Base-by-base conservation (phyloP, 116 monocot genomes). In the Posidonia oceanica region DNA sequence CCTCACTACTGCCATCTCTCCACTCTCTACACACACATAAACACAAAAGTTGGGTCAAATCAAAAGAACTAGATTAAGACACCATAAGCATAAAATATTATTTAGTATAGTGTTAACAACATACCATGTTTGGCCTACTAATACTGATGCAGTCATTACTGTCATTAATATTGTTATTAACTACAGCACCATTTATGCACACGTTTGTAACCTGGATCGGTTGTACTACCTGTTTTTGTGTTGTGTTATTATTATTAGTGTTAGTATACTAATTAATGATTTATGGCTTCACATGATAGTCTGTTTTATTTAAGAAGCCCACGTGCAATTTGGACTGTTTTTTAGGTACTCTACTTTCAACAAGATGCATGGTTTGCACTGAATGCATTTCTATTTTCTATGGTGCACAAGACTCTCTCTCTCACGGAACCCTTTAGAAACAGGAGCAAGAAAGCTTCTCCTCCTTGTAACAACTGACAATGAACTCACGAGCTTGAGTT, bases 91-190 rank as follows among this genome's bases (percentile, higher is more conserved):
- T 20, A 20, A n/a, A 57, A n/a, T 57, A 57, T 56, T 5, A n/a
- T n/a, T 14, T 21, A 62, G 62, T 14, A 62, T 38, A 21, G 14
- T 29, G 22, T 36, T 29, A 22, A 62, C 21, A 36, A 37, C 62
- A 62, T 62, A 62, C 36, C 62, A 62, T 62, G 62, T 62, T 36
- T 62, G 36, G 21, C 37, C 62, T 22, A 62, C 62, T 62, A 62
- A 36, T 62, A 36, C 62, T 62, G n/a, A 7, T 36, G 14, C 62
- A 6, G 17, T 56, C 55, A 56, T 56, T 56, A 56, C 17, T 56
- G 55, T 57, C 20, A 5, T 57, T 57, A 57, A 57, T 57, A 20
- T 29, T 29, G 29, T 29, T 29, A 29, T 29, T 29, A 57, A n/a
- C 20, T 20, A 57, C 20, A 7, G 57, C 57, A 57, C 57, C 57